Evolutionary conservation across 306 rosid genomes (phyloP).

Genomic region (Rosa lucieae): DNA sequence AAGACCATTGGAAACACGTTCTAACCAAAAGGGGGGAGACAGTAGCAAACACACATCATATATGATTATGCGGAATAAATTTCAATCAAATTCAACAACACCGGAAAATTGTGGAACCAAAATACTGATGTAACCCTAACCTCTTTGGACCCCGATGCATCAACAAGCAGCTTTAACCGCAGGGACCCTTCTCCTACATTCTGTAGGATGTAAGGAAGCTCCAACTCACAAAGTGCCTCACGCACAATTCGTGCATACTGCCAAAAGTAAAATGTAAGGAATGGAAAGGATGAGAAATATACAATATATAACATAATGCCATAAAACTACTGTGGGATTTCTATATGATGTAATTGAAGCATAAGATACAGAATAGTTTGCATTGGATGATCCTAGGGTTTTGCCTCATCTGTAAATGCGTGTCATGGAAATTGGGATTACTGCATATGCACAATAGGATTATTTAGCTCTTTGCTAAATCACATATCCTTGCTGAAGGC

Average conservation of each 20-base stretch:
- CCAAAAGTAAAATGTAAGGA: constrained; percentile 5
- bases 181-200: constrained; percentile 82
- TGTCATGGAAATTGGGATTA: not conserved
- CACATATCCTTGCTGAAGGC: not conserved
- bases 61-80: not conserved
- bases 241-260: constrained; percentile 88
- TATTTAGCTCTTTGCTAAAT: not conserved
- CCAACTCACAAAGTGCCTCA: constrained; percentile 94
- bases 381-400: not conserved
- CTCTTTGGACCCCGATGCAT: constrained; percentile 67
- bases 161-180: constrained; percentile 49
- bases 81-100: not conserved
- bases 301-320: not conserved
- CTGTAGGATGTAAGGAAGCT: constrained; percentile 85
- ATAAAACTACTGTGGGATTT: not conserved
- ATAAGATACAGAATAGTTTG: not conserved
- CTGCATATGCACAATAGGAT: not conserved
- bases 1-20: not conserved
- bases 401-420: not conserved
- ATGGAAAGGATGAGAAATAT: not conserved
- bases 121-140: constrained; percentile 35
- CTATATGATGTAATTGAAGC: not conserved
- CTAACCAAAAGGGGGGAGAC: not conserved
- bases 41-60: not conserved
- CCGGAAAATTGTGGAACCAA: constrained; percentile 3